A percentile compares a stretch with the other conserved stretches of the same genome.
phyloP scores from a whole-genome alignment of 108 stramenopile genomes.

The Chaetoceros tenuissimus region DNA sequence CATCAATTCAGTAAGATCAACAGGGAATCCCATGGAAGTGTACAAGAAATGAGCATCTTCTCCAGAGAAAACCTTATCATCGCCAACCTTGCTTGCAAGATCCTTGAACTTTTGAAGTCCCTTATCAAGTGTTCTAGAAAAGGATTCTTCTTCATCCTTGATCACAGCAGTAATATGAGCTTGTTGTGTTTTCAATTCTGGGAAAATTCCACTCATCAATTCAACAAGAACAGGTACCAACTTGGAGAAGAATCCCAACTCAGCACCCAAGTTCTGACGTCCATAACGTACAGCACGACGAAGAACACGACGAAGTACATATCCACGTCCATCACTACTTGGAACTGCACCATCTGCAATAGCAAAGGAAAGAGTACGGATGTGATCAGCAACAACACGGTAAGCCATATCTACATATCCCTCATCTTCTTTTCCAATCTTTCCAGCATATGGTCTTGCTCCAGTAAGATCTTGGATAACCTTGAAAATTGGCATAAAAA shows the following conservation, averaged over 20 bases:
- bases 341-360: constrained; percentile 98
- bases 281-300: constrained; percentile 97
- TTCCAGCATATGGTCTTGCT: constrained; percentile 82
- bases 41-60: constrained; percentile 92
- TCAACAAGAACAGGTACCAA: constrained; percentile 81
- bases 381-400: constrained; percentile 98
- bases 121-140: constrained; percentile 93
- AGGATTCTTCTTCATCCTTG: constrained; percentile 91
- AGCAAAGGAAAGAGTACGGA: constrained; percentile 93
- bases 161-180: constrained; percentile 76
- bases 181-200: constrained; percentile 82
- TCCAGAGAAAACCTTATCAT: constrained; percentile 77
- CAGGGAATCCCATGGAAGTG: constrained; percentile 96
- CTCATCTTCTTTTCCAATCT: constrained; percentile 79
- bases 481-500: constrained; percentile 93
- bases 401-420: constrained; percentile 97
- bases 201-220: constrained; percentile 88
- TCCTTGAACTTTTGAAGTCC: constrained; percentile 91
- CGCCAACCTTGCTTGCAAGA: constrained; percentile 52
- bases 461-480: constrained; percentile 83
- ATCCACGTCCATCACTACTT: constrained; percentile 96
- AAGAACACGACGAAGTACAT: constrained; percentile 92
- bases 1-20: constrained; percentile 98
- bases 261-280: constrained; percentile 87
- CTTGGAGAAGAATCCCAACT: constrained; percentile 91